Base-by-base conservation (phyloP, 192 early-diverging fungal species). In the Umbelopsis ramanniana region DNA sequence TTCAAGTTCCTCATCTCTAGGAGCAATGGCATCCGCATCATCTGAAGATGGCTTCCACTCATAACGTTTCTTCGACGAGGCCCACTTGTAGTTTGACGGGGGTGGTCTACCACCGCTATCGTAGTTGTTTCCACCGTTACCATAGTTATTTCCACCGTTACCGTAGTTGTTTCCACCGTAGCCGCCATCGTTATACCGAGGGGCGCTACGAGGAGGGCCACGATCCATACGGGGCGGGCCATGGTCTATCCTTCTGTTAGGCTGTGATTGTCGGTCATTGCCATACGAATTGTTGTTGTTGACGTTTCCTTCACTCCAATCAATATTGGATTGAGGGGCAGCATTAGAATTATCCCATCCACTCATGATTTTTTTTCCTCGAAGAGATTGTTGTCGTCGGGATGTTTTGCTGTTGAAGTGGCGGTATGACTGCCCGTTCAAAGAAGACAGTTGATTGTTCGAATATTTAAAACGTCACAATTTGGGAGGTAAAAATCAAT, bases 1-100 rank as follows among this genome's bases (percentile, higher is more conserved):
- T 67, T 94, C 92, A 11, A 94, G 72, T 23, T 74, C 83, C 11
- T 77, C 52, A 75, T 95, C 87, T 38, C 81, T 57, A 11, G 90
- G 84, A 8, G 86, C 88, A 4, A 89, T 82, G 17, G 87, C 90
- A 37, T 79, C 67, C 10, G 83, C 81, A 67, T 86, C 86, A 53
- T 79, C 79, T n/a, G 22, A 23, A 26, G 71, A 74, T 0, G 83
- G 73, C 60, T 87, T 84, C 84, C 82, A 88, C 38, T 88, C 84
- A 40, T 85, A 87, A 3, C 83, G 76, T 23, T 52, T 75, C 38
- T 79, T 73, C 12, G 80, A 79, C 7, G 82, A 77, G 3, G 82
- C 82, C 86, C 86, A 87, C 23, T 77, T 77, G 45, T 77, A 77
- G 7, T 52, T 46, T 33, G 72, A 55, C 22, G 47, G 35, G 11